Base-by-base conservation (phyloP, 495 filamentous ascomycete genomes). In the Amorphotheca resinae region DNA sequence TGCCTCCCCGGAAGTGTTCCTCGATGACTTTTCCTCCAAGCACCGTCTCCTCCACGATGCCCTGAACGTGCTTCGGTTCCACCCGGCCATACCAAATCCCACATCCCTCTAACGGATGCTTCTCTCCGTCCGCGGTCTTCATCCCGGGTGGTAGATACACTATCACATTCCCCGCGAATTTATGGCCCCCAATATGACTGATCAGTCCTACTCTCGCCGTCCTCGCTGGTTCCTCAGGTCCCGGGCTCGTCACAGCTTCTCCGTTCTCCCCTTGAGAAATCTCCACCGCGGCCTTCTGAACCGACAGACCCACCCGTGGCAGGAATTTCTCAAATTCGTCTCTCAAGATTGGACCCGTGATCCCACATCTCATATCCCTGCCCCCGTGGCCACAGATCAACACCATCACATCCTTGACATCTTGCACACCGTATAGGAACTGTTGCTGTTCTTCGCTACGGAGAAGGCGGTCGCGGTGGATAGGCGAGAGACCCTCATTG, bases 41-140 rank as follows among this genome's bases (percentile, higher is more conserved):
- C 2, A 95, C 67, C 1, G 88, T 96, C 67, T 89, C 83, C 14
- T 76, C 59, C 9, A 96, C 73, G 35, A 96, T 76, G 0, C 87
- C 87, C 54, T 91, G 79, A 1, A 95, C 86, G 63, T 95, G 79
- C 45, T 68, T 77, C 0, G 89, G 86, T 55, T 85, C 82, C 17
- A 95, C 79, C 34, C 89, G 65, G 1, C 87, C 89, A 64, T 95
- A 96, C 89, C 89, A 95, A 23, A 95, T 79, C 0, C 89, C 88
- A 54, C 75, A 77, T 1, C 88, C 88, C 1, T 77, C 81, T 45
- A 93, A 60, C 15, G 76, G 68, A 59, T 76, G 68, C n/a, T 31
- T 34, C 39, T 60, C 47, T 1, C 63, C 65, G 5, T 51, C 55
- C 18, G 22, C 42, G 5, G 55, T 62, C 50, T 57, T 65, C 31